Evolutionary conservation across 352 stramenopile species (phyloP).

Genomic region (Pythium coloratum): DNA sequence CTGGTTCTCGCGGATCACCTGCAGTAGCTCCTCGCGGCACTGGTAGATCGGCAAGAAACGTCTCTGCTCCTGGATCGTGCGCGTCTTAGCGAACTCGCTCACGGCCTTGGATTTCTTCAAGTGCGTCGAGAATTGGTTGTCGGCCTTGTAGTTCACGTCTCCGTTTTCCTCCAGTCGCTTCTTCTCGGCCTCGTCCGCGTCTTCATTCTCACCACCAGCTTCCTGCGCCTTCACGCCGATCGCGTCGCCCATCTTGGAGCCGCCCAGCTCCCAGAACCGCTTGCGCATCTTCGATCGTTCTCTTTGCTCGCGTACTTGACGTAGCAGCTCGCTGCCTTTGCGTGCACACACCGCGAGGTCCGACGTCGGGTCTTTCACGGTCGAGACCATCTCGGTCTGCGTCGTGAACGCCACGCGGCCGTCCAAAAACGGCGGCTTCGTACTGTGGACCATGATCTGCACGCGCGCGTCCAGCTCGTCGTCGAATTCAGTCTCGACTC

Average conservation of each 20-base stretch:
- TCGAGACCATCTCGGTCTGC: slow-evolving; percentile 94
- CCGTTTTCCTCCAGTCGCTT: slow-evolving; percentile 32
- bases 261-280: slow-evolving; percentile 98
- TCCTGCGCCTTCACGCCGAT: slow-evolving; percentile 89
- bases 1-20: slow-evolving; percentile 97
- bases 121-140: slow-evolving; percentile 93
- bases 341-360: slow-evolving; percentile 95
- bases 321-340: slow-evolving; percentile 91
- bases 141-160: slow-evolving; percentile 93
- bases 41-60: slow-evolving; percentile 96
- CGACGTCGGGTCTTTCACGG: slow-evolving; percentile 94
- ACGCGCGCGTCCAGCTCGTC: slow-evolving; percentile 95
- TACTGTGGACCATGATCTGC: slow-evolving; percentile 97
- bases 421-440: slow-evolving; percentile 97
- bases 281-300: slow-evolving; percentile 95
- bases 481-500: slow-evolving; percentile 86
- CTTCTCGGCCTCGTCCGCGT: slow-evolving; percentile 38
- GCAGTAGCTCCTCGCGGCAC: slow-evolving; percentile 95
- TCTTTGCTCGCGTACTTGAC: slow-evolving; percentile 72
- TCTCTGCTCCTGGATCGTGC: slow-evolving; percentile 95
- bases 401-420: slow-evolving; percentile 95
- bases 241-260: slow-evolving; percentile 95
- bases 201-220: slow-evolving; percentile 58
- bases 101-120: slow-evolving; percentile 91
- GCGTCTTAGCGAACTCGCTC: slow-evolving; percentile 96